Evolutionary conservation across 805 yeast species (phyloP), one percentile per base, ranked within the genome.

Genomic region (Zygosaccharomyces siamensis): DNA sequence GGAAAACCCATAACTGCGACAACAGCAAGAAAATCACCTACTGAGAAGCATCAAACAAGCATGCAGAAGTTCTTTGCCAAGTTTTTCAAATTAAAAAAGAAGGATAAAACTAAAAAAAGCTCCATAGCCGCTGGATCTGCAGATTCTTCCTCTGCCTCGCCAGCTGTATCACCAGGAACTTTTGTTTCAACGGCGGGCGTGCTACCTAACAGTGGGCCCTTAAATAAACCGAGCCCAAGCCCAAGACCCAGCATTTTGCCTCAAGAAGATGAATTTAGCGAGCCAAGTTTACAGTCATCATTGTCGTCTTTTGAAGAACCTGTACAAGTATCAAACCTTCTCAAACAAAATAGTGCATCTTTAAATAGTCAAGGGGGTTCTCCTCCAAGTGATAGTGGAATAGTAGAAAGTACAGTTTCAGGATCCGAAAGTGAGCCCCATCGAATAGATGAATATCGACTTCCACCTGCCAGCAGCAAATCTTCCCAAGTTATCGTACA

Each of bases 241-340:
- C 44, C 44, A 11, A 21, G 44, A 30, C 36, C 35, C 18, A 41
- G 44, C 30, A 26, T 36, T 2, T 16, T 41, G 12, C 44, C 44
- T 21, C 44, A 41, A 41, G 28, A 24, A 4, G 44, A 41, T 14
- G 44, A 41, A 7, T 41, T 30, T 24, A 41, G 44, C 28, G 44
- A 18, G 20, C 36, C 44, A n/a, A 41, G 44, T 20, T 11, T 41
- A 14, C 35, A 30, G 7, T 50, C 53, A 16, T 48, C 53, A 4
- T 47, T 50, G 3, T 52, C 57, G 3, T 51, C 56, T 6, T 53
- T 39, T 28, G 66, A 59, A 24, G 63, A 56, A 36, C 64, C 66
- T 1, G 53, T 61, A 4, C 59, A 55, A 24, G 46, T 57, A 3
- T 48, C 58, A 2, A 45, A 57, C 27, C 53, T 57, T 36, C 27